Evolutionary conservation across 768 basidiomycete species (phyloP).

Genomic region (Suillus luteus): DNA sequence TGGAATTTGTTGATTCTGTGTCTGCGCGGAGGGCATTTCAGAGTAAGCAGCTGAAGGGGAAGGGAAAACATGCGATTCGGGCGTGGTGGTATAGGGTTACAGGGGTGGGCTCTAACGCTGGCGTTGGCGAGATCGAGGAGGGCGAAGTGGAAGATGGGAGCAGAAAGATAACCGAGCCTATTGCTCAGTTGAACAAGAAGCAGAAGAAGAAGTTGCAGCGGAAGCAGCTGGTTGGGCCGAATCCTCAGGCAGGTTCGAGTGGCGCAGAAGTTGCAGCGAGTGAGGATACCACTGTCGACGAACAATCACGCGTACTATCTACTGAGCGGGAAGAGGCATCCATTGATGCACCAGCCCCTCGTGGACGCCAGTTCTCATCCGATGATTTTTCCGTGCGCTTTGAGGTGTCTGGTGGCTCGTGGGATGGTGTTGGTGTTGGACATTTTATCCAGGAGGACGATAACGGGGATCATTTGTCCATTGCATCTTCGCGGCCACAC

Average conservation of each 20-base stretch:
- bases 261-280: not conserved
- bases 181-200: slow-evolving; percentile 6
- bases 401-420: not conserved
- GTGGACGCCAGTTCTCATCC: not conserved
- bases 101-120: slow-evolving; percentile 10
- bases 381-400: slow-evolving; percentile 1
- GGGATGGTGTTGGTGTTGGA: not conserved
- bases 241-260: not conserved
- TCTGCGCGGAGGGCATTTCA: slow-evolving; percentile 48
- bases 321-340: not conserved
- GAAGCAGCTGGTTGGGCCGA: not conserved
- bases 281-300: too few species aligned
- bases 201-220: slow-evolving; percentile 10
- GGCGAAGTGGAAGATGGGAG: slow-evolving; percentile 16
- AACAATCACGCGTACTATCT: slow-evolving; percentile 1
- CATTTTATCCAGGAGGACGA: not conserved
- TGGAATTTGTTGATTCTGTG: slow-evolving; percentile 51
- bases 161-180: not conserved
- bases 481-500: slow-evolving; percentile 14
- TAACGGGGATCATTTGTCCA: slow-evolving; percentile 7
- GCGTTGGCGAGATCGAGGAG: slow-evolving; percentile 18
- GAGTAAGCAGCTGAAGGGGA: slow-evolving; percentile 43
- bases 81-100: slow-evolving; percentile 21
- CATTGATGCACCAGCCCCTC: not conserved
- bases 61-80: slow-evolving; percentile 21